phyloP scores from a whole-genome alignment of 345 rosid species.

The Hirschfeldia incana region DNA sequence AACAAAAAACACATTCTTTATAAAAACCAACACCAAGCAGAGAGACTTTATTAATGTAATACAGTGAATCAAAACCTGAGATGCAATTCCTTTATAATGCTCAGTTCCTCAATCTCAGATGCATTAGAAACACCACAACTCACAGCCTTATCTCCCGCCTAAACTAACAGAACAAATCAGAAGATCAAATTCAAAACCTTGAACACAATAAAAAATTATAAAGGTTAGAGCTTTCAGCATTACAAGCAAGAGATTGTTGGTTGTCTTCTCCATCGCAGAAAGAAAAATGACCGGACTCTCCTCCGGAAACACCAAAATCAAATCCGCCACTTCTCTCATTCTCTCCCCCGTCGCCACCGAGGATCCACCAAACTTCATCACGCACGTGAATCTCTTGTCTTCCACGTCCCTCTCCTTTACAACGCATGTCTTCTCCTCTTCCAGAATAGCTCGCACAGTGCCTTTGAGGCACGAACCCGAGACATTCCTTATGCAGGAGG shows the following conservation, averaged over 20 bases:
- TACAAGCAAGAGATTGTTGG: slow-evolving; percentile 88
- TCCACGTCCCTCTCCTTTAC: slow-evolving; percentile 12
- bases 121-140: slow-evolving; percentile 79
- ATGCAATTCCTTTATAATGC: slow-evolving; percentile 74
- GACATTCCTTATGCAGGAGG: not conserved
- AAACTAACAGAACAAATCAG: slow-evolving; percentile 22
- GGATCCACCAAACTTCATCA: slow-evolving; percentile 31
- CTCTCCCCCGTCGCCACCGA: slow-evolving; percentile 81
- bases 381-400: slow-evolving; percentile 63
- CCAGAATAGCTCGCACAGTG: slow-evolving; percentile 29
- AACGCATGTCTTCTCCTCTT: slow-evolving; percentile 33
- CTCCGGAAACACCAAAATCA: slow-evolving; percentile 77
- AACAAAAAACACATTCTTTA: not conserved
- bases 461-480: slow-evolving; percentile 14
- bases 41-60: not conserved
- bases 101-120: slow-evolving; percentile 67
- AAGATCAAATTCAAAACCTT: not conserved
- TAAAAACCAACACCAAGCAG: slow-evolving; percentile 7
- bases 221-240: slow-evolving; percentile 1
- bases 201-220: not conserved
- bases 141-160: slow-evolving; percentile 98
- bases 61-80: slow-evolving; percentile 45
- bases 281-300: too few relatives aligned
- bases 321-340: slow-evolving; percentile 88
- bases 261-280: slow-evolving; percentile 46